Conservation (phyloP, 1,139 yeast species). For the Candida frijolesensis region DNA sequence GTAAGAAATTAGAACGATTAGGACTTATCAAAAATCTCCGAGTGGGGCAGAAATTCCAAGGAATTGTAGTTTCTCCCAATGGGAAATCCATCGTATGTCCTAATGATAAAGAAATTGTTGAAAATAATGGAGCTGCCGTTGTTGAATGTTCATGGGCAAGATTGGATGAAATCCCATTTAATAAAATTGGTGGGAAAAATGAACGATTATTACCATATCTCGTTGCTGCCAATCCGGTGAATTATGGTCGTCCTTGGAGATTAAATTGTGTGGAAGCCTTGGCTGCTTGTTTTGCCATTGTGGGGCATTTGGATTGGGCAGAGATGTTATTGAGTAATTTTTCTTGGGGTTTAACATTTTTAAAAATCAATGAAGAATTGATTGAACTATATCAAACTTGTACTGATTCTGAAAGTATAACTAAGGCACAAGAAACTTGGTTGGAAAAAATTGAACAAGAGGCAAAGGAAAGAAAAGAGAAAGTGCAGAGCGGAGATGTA, state of each 20-base stretch:
- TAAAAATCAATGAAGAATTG: slow-evolving; percentile 80
- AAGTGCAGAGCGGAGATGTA: slow-evolving; percentile 58
- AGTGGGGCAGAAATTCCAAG: slow-evolving; percentile 90
- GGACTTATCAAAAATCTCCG: slow-evolving; percentile 79
- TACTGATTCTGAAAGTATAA: slow-evolving; percentile 76
- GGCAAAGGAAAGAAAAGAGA: slow-evolving; percentile 60
- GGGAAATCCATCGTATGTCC: slow-evolving; percentile 94
- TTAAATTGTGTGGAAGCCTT: slow-evolving; percentile 95
- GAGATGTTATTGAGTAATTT: slow-evolving; percentile 71
- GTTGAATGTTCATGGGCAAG: slow-evolving; percentile 99
- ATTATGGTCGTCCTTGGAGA: slow-evolving; percentile 96
- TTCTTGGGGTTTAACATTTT: slow-evolving; percentile 89
- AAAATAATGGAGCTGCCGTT: slow-evolving; percentile 85
- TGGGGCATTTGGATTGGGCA: slow-evolving; percentile 92
- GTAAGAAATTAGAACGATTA: slow-evolving; percentile 86
- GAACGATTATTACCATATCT: slow-evolving; percentile 88
- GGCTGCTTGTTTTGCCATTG: slow-evolving; percentile 96
- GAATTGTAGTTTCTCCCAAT: slow-evolving; percentile 90
- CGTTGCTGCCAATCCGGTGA: slow-evolving; percentile 96
- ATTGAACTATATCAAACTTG: slow-evolving; percentile 75
- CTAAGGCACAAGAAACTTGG: slow-evolving; percentile 77
- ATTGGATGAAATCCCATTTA: slow-evolving; percentile 91
- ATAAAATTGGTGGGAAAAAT: slow-evolving; percentile 86
- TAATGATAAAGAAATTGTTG: slow-evolving; percentile 76
- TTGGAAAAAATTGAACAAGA: slow-evolving; percentile 69